Evolutionary conservation across 2,329 filamentous ascomycete genomes (phyloP), one percentile per base, ranked within the genome.

Genomic region (Fusarium palustre): DNA sequence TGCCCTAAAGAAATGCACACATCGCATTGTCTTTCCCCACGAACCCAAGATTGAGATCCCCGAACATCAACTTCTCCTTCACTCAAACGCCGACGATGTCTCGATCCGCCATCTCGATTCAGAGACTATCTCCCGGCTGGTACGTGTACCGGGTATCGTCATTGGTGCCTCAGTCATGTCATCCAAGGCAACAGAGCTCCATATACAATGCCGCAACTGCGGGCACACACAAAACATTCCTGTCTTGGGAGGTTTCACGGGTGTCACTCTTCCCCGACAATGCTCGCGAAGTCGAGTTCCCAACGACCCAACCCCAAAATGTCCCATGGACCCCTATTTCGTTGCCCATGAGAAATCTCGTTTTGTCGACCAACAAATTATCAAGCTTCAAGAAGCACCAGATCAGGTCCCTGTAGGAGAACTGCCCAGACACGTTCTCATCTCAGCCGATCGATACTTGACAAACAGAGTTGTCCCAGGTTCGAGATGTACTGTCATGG

Each of bases 401-500:
- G 96, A 99, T 76, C 94, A 98, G 79, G 96, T 99, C 0, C 96
- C 96, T 0, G 96, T 99, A 2, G 96, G 96, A 82, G 96, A 99
- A 81, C 83, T 99, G 50, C 96, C 96, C 5, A 88, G 96, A 42
- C 96, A 99, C 75, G 97, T 99, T 46, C 87, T 98, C 66, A 92
- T 99, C 65, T 97, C 94, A 0, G 96, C 96, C n/a, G 96, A 99
- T 77, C 88, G 96, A 55, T 97, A 98, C 77, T 84, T 99, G 47
- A 96, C 95, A 13, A 99, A 99, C 78, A 89, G 94, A 53, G 96
- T 99, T 5, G 94, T 99, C 5, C 96, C 96, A 8, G 96, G 96
- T 31, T 97, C 95, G 52, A 88, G 95, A 78, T 99, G 96, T 79
- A 97, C 94, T 4, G 87, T 99, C 20, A 98, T 96, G 88, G 96